Base-by-base conservation (phyloP, 2,329 filamentous ascomycete species). In the Penicillium sp. region DNA sequence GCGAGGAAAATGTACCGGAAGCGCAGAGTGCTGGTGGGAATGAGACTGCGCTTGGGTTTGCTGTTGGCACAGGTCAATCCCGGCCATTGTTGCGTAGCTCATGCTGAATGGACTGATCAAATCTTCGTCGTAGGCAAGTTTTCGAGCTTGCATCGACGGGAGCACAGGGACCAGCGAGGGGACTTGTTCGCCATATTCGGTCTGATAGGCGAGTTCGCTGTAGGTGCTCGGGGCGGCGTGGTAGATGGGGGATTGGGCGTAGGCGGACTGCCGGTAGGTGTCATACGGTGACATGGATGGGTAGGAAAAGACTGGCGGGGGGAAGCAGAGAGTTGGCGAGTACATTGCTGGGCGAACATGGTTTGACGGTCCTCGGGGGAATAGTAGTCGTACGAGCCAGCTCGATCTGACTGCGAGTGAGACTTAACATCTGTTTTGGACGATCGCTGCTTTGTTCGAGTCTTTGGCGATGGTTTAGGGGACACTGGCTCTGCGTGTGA, bases 71-170 rank as follows among this genome's bases (percentile, higher is more conserved):
- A 83, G 75, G 53, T 85, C 82, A 60, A 84, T 82, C 43, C 80
- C 81, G 54, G 77, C 79, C 77, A 85, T 82, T 9, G 81, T 79
- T 22, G 82, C 80, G 67, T 85, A 86, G 70, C 80, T 83, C 73
- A 84, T 81, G 64, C 79, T 80, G 68, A 85, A 85, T 1, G 83
- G 82, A 66, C 79, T 82, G 53, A 84, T 78, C 52, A 83, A 78
- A 46, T 77, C 76, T 50, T 84, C 81, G 47, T 84, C 83, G 54
- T 66, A 76, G 75, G 66, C 81, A 80, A 63, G 66, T 62, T 56
- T 78, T 75, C 64, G 82, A 77, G 63, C 76, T n/a, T 78, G 73
- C 84, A 86, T 73, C 25, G 64, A 65, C 4, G 70, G 73, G 55
- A 79, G 51, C 43, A 65, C 76, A 4, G 80, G 79, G 30, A 82